Evolutionary conservation across 169 alveolate species (phyloP).

Genomic region (Ophryocystis elektroscirrha): DNA sequence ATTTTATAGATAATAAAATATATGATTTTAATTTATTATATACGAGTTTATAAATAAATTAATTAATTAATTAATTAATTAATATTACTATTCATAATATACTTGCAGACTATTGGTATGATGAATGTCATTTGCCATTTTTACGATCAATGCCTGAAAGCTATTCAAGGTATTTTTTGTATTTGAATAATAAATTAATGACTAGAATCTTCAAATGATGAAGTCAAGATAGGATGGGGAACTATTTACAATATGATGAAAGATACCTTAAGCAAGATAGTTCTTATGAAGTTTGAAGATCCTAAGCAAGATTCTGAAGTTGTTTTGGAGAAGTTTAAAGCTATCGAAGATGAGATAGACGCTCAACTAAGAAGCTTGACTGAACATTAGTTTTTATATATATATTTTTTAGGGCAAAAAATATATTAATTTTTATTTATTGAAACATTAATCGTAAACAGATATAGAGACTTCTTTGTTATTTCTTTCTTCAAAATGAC

Average conservation of each 20-base stretch:
- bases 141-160: slow-evolving; percentile 66
- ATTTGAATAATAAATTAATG: slow-evolving; percentile 18
- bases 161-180: slow-evolving; percentile 36
- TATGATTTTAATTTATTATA: no score
- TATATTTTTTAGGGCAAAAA: no score
- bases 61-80: neutral
- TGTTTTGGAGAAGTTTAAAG: slow-evolving; percentile 29
- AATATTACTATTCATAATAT: neutral
- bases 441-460: no score
- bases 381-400: no score
- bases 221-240: slow-evolving; percentile 67
- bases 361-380: slow-evolving; percentile 5
- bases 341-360: slow-evolving; percentile 9
- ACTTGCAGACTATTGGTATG: slow-evolving; percentile 75
- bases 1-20: no score
- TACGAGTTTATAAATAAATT: no score
- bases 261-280: slow-evolving; percentile 56
- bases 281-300: slow-evolving; percentile 63
- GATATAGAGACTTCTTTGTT: no score
- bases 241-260: slow-evolving; percentile 63
- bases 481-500: no score
- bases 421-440: no score
- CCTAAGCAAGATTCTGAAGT: slow-evolving; percentile 47
- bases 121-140: slow-evolving; percentile 73
- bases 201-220: slow-evolving; percentile 49